Conservation (phyloP, 2,329 filamentous ascomycete species). For the Colletotrichum sp. region DNA sequence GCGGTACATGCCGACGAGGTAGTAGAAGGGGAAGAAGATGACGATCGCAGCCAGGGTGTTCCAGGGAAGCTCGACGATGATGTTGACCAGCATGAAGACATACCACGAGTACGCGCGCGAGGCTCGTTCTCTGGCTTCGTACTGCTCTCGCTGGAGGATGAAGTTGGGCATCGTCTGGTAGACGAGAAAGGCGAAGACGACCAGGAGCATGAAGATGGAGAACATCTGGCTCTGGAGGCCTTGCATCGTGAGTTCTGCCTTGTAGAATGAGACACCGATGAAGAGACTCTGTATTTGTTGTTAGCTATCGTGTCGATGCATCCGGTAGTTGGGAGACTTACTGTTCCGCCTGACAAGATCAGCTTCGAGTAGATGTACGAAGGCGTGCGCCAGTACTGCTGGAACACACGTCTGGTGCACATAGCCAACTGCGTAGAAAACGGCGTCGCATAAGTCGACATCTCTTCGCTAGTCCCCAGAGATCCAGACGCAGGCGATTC, state of each 20-base stretch:
- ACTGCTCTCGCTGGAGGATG: slow-evolving; percentile 67
- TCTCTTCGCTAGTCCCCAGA: not conserved
- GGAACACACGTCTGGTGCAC: slow-evolving; percentile 69
- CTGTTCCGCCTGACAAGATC: slow-evolving; percentile 54
- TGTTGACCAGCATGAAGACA: slow-evolving; percentile 68
- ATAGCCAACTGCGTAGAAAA: slow-evolving; percentile 65
- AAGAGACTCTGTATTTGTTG: slow-evolving; percentile 51
- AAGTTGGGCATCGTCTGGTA: slow-evolving; percentile 72
- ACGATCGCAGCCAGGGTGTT: slow-evolving; percentile 65
- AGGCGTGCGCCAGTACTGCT: slow-evolving; percentile 81
- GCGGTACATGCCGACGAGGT: slow-evolving; percentile 64
- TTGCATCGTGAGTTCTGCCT: slow-evolving; percentile 59
- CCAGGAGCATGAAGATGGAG: slow-evolving; percentile 68
- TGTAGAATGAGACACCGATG: slow-evolving; percentile 69
- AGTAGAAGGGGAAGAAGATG: slow-evolving; percentile 70
- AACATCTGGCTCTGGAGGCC: slow-evolving; percentile 73
- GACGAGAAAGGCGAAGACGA: slow-evolving; percentile 65
- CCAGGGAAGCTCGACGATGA: slow-evolving; percentile 72
- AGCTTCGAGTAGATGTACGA: slow-evolving; percentile 77
- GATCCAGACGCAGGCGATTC: not conserved
- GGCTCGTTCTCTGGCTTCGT: slow-evolving; percentile 69
- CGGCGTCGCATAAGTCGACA: slow-evolving; percentile 71
- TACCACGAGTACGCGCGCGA: slow-evolving; percentile 70
- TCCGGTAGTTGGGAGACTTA: not conserved
- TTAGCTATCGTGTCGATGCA: fast-evolving